These are phyloP conservation scores for Protea cynaroides DNA, from an alignment of 164 flowering plant species.

Conservation along the genomic window DNA sequence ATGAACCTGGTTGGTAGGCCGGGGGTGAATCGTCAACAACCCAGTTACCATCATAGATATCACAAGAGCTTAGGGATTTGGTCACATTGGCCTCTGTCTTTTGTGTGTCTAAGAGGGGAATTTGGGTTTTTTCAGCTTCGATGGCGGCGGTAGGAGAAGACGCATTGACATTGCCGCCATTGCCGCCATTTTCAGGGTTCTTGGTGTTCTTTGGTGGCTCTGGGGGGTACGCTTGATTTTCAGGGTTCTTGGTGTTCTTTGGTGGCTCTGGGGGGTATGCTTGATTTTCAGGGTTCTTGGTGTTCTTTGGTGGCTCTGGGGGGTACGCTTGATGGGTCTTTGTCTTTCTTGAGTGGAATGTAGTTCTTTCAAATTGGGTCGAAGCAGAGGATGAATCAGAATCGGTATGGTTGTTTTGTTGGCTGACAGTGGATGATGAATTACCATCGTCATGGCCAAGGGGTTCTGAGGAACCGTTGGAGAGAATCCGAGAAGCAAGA, in stretches of 20 bases:
- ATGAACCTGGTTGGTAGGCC: constrained; percentile 43
- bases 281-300: too few relatives aligned
- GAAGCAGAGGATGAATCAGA: constrained; percentile 2
- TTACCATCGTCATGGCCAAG: too few relatives aligned
- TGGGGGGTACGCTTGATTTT: too few relatives aligned
- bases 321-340: too few relatives aligned
- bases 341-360: too few relatives aligned
- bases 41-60: constrained; percentile 53
- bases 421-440: constrained; percentile 1
- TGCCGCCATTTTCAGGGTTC: too few relatives aligned
- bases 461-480: constrained; percentile 10
- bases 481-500: constrained; percentile 18
- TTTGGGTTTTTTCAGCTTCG: constrained; percentile 10
- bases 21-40: constrained; percentile 37
- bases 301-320: too few relatives aligned
- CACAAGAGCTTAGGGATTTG: constrained; percentile 33
- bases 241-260: too few relatives aligned
- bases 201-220: too few relatives aligned
- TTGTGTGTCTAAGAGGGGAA: constrained; percentile 10
- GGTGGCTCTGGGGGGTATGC: too few relatives aligned
- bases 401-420: background rate
- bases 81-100: background rate
- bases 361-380: background rate
- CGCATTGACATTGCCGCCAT: too few relatives aligned
- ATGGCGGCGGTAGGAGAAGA: constrained; percentile 5